Conservation (phyloP, 1,139 yeast genomes). For the Yamadazyma spencermartinsiae region DNA sequence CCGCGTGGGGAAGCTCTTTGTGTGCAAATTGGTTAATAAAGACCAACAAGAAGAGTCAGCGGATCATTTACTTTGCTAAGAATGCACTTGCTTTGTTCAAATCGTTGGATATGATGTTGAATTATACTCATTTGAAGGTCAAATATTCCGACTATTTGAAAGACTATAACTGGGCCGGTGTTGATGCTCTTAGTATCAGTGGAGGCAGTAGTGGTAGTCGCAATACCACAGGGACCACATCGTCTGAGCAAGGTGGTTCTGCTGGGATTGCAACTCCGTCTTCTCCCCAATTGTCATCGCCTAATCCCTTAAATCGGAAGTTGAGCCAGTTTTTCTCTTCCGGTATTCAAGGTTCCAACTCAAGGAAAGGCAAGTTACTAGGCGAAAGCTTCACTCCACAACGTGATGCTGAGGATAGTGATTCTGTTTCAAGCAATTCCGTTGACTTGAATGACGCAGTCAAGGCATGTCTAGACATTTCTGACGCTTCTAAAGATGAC, state of each 20-base stretch:
- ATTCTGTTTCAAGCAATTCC: neutral
- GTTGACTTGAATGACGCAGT: slow-evolving; percentile 31
- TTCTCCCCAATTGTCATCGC: slow-evolving; percentile 5
- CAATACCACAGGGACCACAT: neutral
- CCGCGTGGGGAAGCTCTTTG: slow-evolving; percentile 42
- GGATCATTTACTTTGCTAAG: slow-evolving; percentile 22
- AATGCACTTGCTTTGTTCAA: slow-evolving; percentile 22
- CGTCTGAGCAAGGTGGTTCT: neutral
- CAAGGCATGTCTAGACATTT: slow-evolving; percentile 49
- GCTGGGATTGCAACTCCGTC: neutral
- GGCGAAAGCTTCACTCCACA: slow-evolving; percentile 4
- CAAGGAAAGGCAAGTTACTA: slow-evolving; percentile 2
- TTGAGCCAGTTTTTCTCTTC: slow-evolving; percentile 9
- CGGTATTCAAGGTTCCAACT: neutral
- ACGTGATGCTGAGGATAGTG: neutral
- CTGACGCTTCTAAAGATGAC: slow-evolving; percentile 45
- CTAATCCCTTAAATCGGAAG: slow-evolving; percentile 12
- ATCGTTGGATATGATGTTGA: slow-evolving; percentile 19
- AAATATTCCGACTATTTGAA: slow-evolving; percentile 22
- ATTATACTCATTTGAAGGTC: slow-evolving; percentile 14
- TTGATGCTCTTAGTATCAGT: slow-evolving; percentile 14
- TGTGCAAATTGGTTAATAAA: slow-evolving; percentile 50
- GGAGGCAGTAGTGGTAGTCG: neutral
- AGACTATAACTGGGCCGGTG: slow-evolving; percentile 35
- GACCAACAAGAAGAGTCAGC: slow-evolving; percentile 22